Evolutionary conservation across 768 basidiomycete genomes (phyloP).

Genomic region (Tremella mesenterica): DNA sequence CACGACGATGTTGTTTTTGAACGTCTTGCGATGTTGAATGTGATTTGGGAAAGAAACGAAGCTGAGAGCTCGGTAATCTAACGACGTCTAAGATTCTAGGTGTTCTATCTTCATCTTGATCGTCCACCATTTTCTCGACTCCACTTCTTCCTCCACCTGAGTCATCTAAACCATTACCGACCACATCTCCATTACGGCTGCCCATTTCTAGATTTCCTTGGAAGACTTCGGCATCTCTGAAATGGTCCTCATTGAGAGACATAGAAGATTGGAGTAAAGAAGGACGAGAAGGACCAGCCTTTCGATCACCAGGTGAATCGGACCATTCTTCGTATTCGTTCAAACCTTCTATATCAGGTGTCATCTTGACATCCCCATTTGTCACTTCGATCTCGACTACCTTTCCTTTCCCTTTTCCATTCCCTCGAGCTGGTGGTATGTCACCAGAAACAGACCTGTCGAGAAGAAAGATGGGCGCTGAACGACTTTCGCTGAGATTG

Average conservation of each 20-base stretch:
- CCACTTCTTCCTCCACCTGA: too few species aligned
- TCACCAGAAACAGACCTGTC: too few species aligned
- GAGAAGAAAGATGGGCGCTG: too few species aligned
- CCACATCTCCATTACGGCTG: neutral
- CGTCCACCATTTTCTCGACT: neutral
- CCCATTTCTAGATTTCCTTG: too few species aligned
- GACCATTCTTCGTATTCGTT: neutral
- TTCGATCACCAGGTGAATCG: too few species aligned
- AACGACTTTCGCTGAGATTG: too few species aligned
- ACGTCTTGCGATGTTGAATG: slow-evolving; percentile 7
- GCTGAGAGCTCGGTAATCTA: slow-evolving; percentile 28
- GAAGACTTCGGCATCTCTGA: too few species aligned
- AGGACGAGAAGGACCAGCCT: neutral
- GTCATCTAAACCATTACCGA: too few species aligned
- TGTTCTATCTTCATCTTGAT: neutral
- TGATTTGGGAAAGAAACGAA: slow-evolving; percentile 33
- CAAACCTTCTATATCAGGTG: neutral
- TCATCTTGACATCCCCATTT: neutral
- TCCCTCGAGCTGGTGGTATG: too few species aligned
- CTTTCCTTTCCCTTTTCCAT: slow-evolving; percentile 15
- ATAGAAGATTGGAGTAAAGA: neutral
- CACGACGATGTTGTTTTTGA: neutral
- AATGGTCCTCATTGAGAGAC: too few species aligned
- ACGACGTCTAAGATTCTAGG: slow-evolving; percentile 28
- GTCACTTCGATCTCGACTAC: neutral